Evolutionary conservation across 495 filamentous ascomycete species (phyloP).

Genomic region (Neurospora sp.): DNA sequence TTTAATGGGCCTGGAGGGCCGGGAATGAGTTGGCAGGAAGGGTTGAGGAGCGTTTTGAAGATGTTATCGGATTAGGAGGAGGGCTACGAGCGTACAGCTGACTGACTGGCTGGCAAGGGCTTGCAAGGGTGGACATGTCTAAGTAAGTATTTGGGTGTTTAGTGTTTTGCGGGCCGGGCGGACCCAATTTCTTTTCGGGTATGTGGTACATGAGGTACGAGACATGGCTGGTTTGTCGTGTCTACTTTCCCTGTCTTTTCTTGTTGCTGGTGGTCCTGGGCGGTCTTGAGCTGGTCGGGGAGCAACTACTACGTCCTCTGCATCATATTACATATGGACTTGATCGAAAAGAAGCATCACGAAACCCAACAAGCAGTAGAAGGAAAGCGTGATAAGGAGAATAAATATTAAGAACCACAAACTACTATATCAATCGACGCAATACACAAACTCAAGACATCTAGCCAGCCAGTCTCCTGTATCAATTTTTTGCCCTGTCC

Average conservation of each 20-base stretch:
- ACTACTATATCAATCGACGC: background rate
- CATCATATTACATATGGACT: background rate
- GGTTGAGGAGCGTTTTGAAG: constrained; percentile 50
- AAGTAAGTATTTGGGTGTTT: background rate
- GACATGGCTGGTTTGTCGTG: background rate
- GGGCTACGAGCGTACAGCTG: background rate
- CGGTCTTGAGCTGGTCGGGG: background rate
- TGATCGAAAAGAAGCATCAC: background rate
- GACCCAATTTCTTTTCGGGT: background rate
- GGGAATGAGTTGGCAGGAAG: constrained; percentile 32
- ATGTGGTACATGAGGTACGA: background rate
- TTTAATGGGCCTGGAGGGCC: constrained; percentile 12
- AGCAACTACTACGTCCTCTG: background rate
- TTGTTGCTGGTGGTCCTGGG: background rate
- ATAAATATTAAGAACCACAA: background rate
- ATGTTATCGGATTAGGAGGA: constrained; percentile 43
- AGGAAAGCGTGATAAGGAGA: background rate
- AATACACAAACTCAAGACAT: background rate
- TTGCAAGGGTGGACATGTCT: background rate
- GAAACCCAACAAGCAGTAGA: background rate
- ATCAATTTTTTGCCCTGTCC: background rate
- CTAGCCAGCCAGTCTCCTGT: background rate
- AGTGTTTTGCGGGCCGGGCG: background rate
- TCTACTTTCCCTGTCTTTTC: background rate
- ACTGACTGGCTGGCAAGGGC: background rate